Percentiles rank a stretch among this genome's conserved stretches.
Evolutionary conservation across 805 yeast genomes (phyloP).

Genomic region (Kodamaea laetipori): DNA sequence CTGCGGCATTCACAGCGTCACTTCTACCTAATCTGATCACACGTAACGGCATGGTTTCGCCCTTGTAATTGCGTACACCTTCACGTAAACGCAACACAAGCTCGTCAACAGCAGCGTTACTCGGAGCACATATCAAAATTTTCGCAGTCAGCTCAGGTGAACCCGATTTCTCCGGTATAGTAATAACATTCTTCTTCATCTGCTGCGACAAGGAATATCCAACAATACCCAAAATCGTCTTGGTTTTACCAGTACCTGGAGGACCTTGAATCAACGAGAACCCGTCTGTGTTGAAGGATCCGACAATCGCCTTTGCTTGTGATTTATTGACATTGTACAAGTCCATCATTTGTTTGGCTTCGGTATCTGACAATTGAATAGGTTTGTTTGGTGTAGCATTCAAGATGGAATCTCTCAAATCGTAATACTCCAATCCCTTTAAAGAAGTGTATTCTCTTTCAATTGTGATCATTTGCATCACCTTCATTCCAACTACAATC

Average conservation of each 20-base stretch:
- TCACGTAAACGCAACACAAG: slow-evolving; percentile 75
- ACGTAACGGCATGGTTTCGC: slow-evolving; percentile 56
- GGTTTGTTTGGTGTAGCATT: slow-evolving; percentile 62
- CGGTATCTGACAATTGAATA: slow-evolving; percentile 30
- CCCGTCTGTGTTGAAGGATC: slow-evolving; percentile 67
- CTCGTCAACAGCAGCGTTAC: slow-evolving; percentile 99
- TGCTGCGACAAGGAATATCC: slow-evolving; percentile 65
- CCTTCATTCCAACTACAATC: slow-evolving; percentile 65
- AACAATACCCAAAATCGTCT: slow-evolving; percentile 88
- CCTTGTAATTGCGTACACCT: slow-evolving; percentile 64
- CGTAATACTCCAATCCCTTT: slow-evolving; percentile 80
- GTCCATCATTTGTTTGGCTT: slow-evolving; percentile 46
- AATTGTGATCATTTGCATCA: slow-evolving; percentile 85
- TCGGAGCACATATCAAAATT: slow-evolving; percentile 92
- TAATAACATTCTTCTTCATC: slow-evolving; percentile 16
- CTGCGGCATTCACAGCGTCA: slow-evolving; percentile 83
- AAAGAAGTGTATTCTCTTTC: slow-evolving; percentile 91
- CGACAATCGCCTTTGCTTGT: slow-evolving; percentile 86
- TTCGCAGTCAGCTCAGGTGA: slow-evolving; percentile 37
- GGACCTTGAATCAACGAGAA: slow-evolving; percentile 96
- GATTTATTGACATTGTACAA: slow-evolving; percentile 74
- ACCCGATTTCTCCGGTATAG: slow-evolving; percentile 1
- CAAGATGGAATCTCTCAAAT: slow-evolving; percentile 66
- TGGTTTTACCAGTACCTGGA: slow-evolving; percentile 96
- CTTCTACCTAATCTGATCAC: slow-evolving; percentile 87